Conservation (phyloP, 2,329 filamentous ascomycete genomes). For the Colletotrichum trifolii region DNA sequence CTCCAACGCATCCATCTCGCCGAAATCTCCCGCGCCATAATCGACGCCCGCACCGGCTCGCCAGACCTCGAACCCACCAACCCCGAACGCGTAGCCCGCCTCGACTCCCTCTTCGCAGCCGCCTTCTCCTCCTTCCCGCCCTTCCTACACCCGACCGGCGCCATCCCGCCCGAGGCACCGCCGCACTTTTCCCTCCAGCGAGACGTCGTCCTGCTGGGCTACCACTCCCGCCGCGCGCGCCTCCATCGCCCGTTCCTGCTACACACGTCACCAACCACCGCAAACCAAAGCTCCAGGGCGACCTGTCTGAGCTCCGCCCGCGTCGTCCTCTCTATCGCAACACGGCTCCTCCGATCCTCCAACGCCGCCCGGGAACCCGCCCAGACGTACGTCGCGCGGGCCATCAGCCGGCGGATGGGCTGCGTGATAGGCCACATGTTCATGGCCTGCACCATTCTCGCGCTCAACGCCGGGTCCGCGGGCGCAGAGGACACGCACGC, state of each 20-base stretch:
- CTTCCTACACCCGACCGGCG: slow-evolving; percentile 31
- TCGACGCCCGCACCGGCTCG: slow-evolving; percentile 44
- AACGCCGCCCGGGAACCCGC: neutral
- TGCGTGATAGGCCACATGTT: slow-evolving; percentile 41
- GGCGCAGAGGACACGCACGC: slow-evolving; percentile 20
- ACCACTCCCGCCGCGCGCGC: slow-evolving; percentile 41
- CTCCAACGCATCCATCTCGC: slow-evolving; percentile 51
- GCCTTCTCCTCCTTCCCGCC: slow-evolving; percentile 38
- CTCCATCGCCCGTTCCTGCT: slow-evolving; percentile 44
- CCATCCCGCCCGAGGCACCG: slow-evolving; percentile 35
- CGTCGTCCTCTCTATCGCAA: slow-evolving; percentile 39
- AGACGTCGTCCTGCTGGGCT: slow-evolving; percentile 39
- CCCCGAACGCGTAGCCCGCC: slow-evolving; percentile 46
- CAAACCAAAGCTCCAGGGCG: slow-evolving; percentile 31
- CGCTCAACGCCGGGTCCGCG: slow-evolving; percentile 27
- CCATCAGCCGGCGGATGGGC: slow-evolving; percentile 32
- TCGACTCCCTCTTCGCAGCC: slow-evolving; percentile 45
- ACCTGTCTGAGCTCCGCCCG: slow-evolving; percentile 42
- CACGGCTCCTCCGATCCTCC: slow-evolving; percentile 34
- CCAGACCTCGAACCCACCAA: slow-evolving; percentile 45
- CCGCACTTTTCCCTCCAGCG: slow-evolving; percentile 37
- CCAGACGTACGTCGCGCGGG: neutral
- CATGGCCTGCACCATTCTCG: slow-evolving; percentile 40
- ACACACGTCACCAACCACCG: slow-evolving; percentile 13
- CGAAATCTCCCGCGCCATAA: slow-evolving; percentile 49